Evolutionary conservation across 345 rosid species (phyloP), one percentile per base, ranked within the genome.

Genomic region (Eucalyptus pumila): DNA sequence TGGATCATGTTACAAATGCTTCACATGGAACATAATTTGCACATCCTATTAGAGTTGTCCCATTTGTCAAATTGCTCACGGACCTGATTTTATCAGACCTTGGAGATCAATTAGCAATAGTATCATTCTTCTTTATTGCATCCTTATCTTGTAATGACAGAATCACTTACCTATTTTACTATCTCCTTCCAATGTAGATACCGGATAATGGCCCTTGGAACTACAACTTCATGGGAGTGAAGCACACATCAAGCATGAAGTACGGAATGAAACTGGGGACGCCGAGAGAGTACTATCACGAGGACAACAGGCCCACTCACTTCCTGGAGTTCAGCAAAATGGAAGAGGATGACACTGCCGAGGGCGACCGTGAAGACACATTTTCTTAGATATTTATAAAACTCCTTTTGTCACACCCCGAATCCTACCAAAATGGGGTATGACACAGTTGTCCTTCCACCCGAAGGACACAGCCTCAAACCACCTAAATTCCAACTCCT

Each of bases 141-240:
- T 51, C 47, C 54, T n/a, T 37, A 45, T 32, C 37, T 45, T 24
- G 49, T 17, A 14, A 45, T 58, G 81, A 37, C 58, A n/a, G 47
- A 14, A 27, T 51, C 54, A 7, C 60, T 9, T 80, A 65, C 19
- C 27, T 88, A 58, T 27, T 24, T 34, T 12, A 42, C 52, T 87
- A 50, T 10, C 32, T 72, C 40, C 72, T 48, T 67, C 48, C 12
- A 26, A n/a, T 42, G 45, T 87, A 97, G 99, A 88, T 94, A 90
- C 99, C 99, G 9, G 99, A 98, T 89, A 96, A 92, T n/a, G 99
- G 99, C 24, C 97, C 99, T 15, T 98, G 99, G 99, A 98, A 98
- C 89, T 96, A 96, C 90, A 98, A 96, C 92, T 98, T 98, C 91
- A 98, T 96, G 99, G 99, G 99, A 83, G 98, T 97, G 92, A 97